Conservation (phyloP, 495 filamentous ascomycete genomes). For the Ascobolus immersus region DNA sequence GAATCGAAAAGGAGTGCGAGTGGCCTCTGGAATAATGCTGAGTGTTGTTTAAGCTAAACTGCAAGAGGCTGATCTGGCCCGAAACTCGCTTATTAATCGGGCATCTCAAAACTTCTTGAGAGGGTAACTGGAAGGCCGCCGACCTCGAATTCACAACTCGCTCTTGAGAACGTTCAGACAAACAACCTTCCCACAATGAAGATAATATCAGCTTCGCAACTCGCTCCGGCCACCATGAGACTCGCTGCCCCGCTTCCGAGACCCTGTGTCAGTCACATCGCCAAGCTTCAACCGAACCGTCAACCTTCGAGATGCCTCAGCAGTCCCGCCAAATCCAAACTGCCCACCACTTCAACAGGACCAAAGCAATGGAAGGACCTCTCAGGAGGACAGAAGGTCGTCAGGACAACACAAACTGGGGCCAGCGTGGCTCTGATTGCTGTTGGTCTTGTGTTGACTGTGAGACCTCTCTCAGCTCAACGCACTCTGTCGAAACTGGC, state of each 20-base stretch:
- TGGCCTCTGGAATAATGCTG: neutral
- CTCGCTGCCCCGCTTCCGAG: conserved; percentile 14
- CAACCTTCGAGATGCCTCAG: conserved; percentile 16
- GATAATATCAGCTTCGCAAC: neutral
- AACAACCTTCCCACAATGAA: too few species aligned
- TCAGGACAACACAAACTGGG: conserved; percentile 67
- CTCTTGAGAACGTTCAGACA: too few species aligned
- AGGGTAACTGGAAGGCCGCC: too few species aligned
- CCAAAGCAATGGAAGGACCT: conserved; percentile 54
- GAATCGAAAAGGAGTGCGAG: neutral
- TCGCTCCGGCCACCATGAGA: neutral
- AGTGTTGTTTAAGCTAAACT: neutral
- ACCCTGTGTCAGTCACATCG: conserved; percentile 24
- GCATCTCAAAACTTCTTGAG: too few species aligned
- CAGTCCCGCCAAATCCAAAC: neutral
- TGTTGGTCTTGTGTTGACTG: conserved; percentile 49
- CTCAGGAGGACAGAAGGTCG: conserved; percentile 48
- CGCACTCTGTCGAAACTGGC: too few species aligned
- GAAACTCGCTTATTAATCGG: neutral
- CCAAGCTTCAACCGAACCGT: conserved; percentile 24
- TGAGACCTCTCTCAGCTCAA: conserved; percentile 15
- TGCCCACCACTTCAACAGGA: neutral
- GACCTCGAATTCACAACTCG: too few species aligned
- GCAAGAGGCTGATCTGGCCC: neutral
- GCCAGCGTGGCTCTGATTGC: conserved; percentile 63